These are phyloP conservation scores for Xylaria longipes DNA, from an alignment of 495 filamentous ascomycete genomes.

Conservation along the genomic window DNA sequence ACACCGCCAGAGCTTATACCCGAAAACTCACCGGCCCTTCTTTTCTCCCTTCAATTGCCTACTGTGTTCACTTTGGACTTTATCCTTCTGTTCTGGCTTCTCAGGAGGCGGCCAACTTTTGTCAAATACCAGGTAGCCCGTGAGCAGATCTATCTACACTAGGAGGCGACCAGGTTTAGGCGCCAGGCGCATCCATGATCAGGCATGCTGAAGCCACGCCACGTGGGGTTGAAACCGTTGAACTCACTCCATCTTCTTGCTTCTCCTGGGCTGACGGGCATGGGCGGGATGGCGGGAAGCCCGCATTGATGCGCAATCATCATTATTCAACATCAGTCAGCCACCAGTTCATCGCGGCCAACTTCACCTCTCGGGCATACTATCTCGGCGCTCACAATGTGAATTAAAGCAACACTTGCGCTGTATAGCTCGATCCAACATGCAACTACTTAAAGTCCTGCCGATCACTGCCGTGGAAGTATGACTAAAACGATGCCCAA, in stretches of 20 bases:
- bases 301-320: constrained; percentile 1
- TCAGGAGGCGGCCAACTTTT: not conserved
- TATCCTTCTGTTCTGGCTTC: not conserved
- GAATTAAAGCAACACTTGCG: constrained; percentile 5
- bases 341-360: not conserved
- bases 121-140: not conserved
- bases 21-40: not conserved
- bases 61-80: not conserved
- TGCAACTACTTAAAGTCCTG: constrained; percentile 1
- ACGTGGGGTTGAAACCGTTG: constrained; percentile 16
- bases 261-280: constrained; percentile 1
- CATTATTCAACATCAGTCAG: not conserved
- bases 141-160: not conserved
- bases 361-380: not conserved
- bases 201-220: constrained; percentile 8
- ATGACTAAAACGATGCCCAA: not conserved
- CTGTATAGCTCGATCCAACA: not conserved
- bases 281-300: not conserved
- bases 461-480: constrained; percentile 4
- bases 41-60: not conserved
- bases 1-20: constrained; percentile 12
- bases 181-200: not conserved
- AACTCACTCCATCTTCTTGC: constrained; percentile 2
- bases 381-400: not conserved
- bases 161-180: not conserved